Conservation (phyloP, 345 rosid genomes). For the Eucalyptus camaldulensis region DNA sequence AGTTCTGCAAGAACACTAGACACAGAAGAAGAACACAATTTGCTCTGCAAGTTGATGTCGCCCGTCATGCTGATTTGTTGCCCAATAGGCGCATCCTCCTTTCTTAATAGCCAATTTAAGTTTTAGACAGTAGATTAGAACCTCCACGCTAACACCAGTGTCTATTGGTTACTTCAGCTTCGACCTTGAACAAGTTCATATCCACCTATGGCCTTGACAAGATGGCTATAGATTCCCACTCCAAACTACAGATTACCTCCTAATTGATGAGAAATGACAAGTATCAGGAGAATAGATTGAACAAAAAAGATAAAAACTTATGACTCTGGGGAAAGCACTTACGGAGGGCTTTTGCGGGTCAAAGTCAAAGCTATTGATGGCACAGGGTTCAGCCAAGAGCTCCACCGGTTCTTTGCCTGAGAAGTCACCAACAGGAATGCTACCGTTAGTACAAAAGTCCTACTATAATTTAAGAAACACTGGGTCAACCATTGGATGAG, state of each 20-base stretch:
- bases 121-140: not conserved
- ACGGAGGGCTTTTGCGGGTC: conserved; percentile 71
- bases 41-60: not conserved
- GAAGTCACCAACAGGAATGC: not conserved
- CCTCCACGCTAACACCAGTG: not conserved
- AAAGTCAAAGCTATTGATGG: conserved; percentile 86
- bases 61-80: not conserved
- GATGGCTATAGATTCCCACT: conserved; percentile 80
- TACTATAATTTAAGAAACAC: not conserved
- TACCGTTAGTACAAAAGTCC: not conserved
- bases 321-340: not conserved
- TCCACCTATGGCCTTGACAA: conserved; percentile 38
- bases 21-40: not conserved
- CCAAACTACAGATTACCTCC: conserved; percentile 87
- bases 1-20: not conserved
- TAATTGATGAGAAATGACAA: conserved; percentile 4
- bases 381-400: conserved; percentile 84
- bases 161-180: not conserved
- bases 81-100: not conserved
- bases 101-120: not conserved
- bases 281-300: not conserved
- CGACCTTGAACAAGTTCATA: not conserved
- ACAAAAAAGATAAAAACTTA: not conserved
- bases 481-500: not conserved
- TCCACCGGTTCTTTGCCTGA: conserved; percentile 67